Evolutionary conservation across 495 filamentous ascomycete species (phyloP).

Genomic region (Aspergillus homomorphus): DNA sequence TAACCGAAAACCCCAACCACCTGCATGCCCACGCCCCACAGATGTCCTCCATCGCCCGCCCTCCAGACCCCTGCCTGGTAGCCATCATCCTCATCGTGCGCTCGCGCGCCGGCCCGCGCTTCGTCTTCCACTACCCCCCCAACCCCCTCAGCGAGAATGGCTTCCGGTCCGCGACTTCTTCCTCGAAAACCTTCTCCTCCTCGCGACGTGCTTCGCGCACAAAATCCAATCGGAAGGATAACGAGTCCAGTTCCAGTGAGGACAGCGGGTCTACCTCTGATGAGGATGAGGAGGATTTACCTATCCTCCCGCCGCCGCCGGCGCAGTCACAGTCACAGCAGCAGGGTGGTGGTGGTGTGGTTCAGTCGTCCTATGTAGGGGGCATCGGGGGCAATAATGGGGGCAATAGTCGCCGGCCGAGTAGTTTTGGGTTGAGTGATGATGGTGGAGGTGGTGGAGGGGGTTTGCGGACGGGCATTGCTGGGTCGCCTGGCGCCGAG

Average conservation of each 20-base stretch:
- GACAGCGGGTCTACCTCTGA: slow-evolving; percentile 47
- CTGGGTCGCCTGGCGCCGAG: slow-evolving; percentile 34
- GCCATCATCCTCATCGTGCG: slow-evolving; percentile 78
- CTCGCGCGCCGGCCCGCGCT: slow-evolving; percentile 73
- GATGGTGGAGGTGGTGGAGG: background rate
- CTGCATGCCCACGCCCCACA: too few relatives aligned
- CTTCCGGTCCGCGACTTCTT: slow-evolving; percentile 24
- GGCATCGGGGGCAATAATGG: slow-evolving; percentile 19
- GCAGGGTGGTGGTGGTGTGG: too few relatives aligned
- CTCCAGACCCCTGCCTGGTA: slow-evolving; percentile 63
- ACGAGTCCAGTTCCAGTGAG: slow-evolving; percentile 45
- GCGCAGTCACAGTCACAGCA: slow-evolving; percentile 5
- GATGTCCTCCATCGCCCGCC: slow-evolving; percentile 51
- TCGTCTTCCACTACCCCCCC: slow-evolving; percentile 90
- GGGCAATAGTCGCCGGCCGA: slow-evolving; percentile 30
- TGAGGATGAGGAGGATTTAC: slow-evolving; percentile 52
- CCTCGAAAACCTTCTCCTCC: slow-evolving; percentile 13
- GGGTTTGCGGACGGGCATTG: slow-evolving; percentile 7
- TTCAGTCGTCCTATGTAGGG: background rate
- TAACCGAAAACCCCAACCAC: too few relatives aligned
- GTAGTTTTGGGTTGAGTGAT: slow-evolving; percentile 41
- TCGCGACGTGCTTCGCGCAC: slow-evolving; percentile 34
- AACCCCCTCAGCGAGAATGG: slow-evolving; percentile 50
- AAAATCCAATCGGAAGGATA: slow-evolving; percentile 27
- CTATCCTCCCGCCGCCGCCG: slow-evolving; percentile 15